Evolutionary conservation across 768 basidiomycete genomes (phyloP), one percentile per base, ranked within the genome.

Genomic region (Pulveroboletus sp.): DNA sequence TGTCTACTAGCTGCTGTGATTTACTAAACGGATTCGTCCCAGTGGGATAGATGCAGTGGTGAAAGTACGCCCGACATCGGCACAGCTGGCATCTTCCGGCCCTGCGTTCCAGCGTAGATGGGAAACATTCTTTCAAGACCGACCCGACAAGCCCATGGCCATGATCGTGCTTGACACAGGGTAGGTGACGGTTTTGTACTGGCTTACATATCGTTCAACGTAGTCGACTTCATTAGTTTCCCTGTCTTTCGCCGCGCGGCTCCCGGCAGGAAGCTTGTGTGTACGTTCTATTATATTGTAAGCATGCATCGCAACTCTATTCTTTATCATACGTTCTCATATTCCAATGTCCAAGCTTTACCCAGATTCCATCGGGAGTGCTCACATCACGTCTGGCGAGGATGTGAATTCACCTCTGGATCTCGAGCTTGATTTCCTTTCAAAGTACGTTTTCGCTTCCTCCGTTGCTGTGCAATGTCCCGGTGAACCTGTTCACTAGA

Each of bases 101-200:
- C 71, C 78, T 5, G 68, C 58, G 1, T 82, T 85, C 51, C 61
- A 69, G 32, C 47, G 60, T 20, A 65, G 72, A 42, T 87, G 84
- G 84, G 64, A 75, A 2, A 59, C 64, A 12, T 79, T 77, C 60
- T 85, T 78, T 40, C 69, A 62, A 19, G 59, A 68, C n/a, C 67
- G 65, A 9, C 75, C 77, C 0, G 84, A 85, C 56, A 85, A 84
- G 52, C 74, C 82, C 8, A 72, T 80, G n/a, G 53, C 75, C 33
- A 69, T 72, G 36, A 58, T 80, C 11, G 74, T 64, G 0, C 51
- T 69, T 0, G 50, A 74, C 19, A 63, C 75, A 4, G 72, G 69
- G 78, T 81, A 54, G 40, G 71, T 12, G 16, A 13, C 2, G 10
- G 5, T 35, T 39, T 10, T 17, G 20, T 24, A 9, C 3, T 27